These are phyloP conservation scores for Lasiosphaeria hispida DNA, from an alignment of 495 filamentous ascomycete species.

Conservation along the genomic window DNA sequence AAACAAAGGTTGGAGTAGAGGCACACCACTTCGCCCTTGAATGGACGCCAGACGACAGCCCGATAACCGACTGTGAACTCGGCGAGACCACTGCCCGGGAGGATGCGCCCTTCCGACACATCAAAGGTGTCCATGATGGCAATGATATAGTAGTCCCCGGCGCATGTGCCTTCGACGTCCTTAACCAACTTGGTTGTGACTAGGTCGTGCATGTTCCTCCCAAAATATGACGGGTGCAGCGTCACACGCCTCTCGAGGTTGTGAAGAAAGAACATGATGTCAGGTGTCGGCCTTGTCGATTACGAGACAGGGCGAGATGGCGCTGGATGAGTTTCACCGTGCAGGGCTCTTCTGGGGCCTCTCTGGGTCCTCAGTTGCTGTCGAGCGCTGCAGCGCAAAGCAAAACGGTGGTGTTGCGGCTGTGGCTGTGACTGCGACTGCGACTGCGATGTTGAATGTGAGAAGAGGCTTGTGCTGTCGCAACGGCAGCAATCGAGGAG, in stretches of 20 bases:
- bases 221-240: constrained; percentile 95
- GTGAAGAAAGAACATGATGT: constrained; percentile 92
- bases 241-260: constrained; percentile 89
- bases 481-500: too few species aligned
- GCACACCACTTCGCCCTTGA: constrained; percentile 91
- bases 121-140: constrained; percentile 93
- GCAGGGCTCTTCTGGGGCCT: background rate
- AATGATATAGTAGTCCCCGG: constrained; percentile 91
- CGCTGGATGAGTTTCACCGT: background rate
- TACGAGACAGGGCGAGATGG: background rate
- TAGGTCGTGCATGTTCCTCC: constrained; percentile 82
- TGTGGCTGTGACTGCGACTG: too few species aligned
- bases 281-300: background rate
- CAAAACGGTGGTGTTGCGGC: background rate
- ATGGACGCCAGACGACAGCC: constrained; percentile 95
- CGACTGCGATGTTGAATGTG: too few species aligned
- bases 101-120: constrained; percentile 85
- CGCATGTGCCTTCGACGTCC: constrained; percentile 91
- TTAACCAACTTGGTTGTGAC: constrained; percentile 80
- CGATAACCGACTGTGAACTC: constrained; percentile 94
- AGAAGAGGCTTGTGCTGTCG: too few species aligned
- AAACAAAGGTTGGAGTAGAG: background rate
- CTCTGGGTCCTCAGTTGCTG: too few species aligned
- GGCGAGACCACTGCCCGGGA: constrained; percentile 83
- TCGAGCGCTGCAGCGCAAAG: background rate